A percentile compares a stretch with the other conserved stretches of the same genome.
Evolutionary conservation across 345 rosid genomes (phyloP).

Genomic region (Salix dunnii): DNA sequence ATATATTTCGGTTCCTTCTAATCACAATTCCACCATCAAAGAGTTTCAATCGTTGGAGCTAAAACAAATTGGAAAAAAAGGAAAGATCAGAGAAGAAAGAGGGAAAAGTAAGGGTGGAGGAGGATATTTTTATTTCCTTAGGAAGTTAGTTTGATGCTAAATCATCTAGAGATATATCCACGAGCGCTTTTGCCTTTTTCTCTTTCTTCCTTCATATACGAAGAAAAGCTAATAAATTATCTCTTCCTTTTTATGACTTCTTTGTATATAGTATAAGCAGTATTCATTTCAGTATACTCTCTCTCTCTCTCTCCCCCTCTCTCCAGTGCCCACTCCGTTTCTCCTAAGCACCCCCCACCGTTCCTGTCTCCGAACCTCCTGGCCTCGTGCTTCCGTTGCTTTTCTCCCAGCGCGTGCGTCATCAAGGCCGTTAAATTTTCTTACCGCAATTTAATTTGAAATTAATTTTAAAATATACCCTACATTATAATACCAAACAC

Average conservation of each 20-base stretch:
- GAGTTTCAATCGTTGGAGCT: background rate
- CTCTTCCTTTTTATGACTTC: background rate
- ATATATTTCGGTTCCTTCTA: background rate
- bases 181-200: conserved; percentile 18
- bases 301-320: background rate
- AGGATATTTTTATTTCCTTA: background rate
- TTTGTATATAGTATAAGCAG: background rate
- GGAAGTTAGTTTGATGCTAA: conserved; percentile 14
- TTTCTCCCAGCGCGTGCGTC: background rate
- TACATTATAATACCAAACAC: no score
- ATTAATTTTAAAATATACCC: no score
- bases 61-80: background rate
- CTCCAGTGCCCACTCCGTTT: background rate
- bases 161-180: conserved; percentile 22
- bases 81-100: conserved; percentile 10
- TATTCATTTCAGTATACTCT: background rate
- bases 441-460: no score
- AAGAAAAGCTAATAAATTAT: background rate
- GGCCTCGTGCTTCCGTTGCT: conserved; percentile 7
- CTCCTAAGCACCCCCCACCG: background rate
- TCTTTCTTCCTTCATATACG: conserved; percentile 5
- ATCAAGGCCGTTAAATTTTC: no score
- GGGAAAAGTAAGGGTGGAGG: conserved; percentile 4
- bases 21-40: conserved; percentile 12
- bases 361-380: background rate